Conservation (phyloP, 2,329 filamentous ascomycete genomes). For the Penicillium psychrosexuale region DNA sequence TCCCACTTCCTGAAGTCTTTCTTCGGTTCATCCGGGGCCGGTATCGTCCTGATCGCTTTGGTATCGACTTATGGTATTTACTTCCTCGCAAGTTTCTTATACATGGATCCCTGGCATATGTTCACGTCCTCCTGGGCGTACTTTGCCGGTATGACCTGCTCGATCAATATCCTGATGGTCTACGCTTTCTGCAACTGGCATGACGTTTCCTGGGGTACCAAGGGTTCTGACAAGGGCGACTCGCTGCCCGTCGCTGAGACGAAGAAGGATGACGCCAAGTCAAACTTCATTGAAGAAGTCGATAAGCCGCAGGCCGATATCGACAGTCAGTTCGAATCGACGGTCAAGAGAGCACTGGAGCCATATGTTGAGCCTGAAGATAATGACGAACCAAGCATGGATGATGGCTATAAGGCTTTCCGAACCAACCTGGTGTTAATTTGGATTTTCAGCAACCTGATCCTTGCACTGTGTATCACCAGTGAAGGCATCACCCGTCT, state of each 20-base stretch:
- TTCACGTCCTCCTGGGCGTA: conserved; percentile 95
- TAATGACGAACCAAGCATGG: conserved; percentile 76
- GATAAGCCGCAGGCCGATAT: conserved; percentile 96
- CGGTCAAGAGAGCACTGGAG: conserved; percentile 84
- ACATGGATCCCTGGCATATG: conserved; percentile 99
- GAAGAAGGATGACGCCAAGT: conserved; percentile 83
- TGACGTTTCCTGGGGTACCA: conserved; percentile 98
- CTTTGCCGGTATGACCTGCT: conserved; percentile 85
- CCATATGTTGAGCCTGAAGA: conserved; percentile 74
- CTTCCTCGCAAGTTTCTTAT: conserved; percentile 94
- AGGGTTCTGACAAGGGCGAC: conserved; percentile 92
- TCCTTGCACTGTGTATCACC: conserved; percentile 79
- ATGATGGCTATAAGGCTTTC: conserved; percentile 99
- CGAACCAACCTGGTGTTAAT: conserved; percentile 83
- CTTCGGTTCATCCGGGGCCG: conserved; percentile 71
- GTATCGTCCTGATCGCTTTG: conserved; percentile 88
- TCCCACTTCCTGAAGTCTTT: conserved; percentile 70
- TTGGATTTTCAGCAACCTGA: conserved; percentile 91
- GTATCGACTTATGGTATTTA: conserved; percentile 92
- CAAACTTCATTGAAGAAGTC: conserved; percentile 83
- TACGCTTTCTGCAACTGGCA: conserved; percentile 99
- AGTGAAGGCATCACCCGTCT: conserved; percentile 78
- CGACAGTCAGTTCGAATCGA: conserved; percentile 90
- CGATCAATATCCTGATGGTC: conserved; percentile 98
- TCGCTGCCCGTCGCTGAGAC: conserved; percentile 83